A percentile compares a stretch with the other conserved stretches of the same genome.
Conservation (phyloP, 1,139 yeast genomes). For the Lodderomyces margitis region DNA sequence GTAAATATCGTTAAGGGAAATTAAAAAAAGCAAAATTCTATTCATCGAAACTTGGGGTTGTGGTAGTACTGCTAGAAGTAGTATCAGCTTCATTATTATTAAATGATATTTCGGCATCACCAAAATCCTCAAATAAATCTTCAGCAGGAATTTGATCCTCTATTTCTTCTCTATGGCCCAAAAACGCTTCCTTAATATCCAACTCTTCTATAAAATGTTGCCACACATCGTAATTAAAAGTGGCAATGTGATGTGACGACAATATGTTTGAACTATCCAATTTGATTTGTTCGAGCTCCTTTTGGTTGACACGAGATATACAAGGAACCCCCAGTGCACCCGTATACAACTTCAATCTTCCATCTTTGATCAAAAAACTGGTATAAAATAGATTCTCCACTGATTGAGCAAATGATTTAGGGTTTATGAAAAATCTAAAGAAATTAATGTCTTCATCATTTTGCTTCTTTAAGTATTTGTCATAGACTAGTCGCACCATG, state of each 20-base stretch:
- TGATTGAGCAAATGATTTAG: slow-evolving; percentile 71
- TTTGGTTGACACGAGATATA: slow-evolving; percentile 20
- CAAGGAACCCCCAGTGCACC: slow-evolving; percentile 43
- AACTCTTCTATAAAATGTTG: slow-evolving; percentile 45
- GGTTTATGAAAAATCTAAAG: slow-evolving; percentile 69
- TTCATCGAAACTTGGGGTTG: slow-evolving; percentile 1
- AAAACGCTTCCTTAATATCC: slow-evolving; percentile 52
- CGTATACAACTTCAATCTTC: slow-evolving; percentile 50
- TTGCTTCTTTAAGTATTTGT: slow-evolving; percentile 30
- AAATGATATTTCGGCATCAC: not conserved
- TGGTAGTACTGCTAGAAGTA: not conserved
- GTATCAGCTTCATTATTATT: not conserved
- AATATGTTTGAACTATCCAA: slow-evolving; percentile 13
- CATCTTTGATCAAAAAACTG: slow-evolving; percentile 77
- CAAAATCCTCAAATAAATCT: slow-evolving; percentile 13
- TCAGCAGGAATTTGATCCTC: slow-evolving; percentile 30
- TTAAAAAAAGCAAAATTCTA: not conserved
- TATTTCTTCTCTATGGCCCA: slow-evolving; percentile 42
- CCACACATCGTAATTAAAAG: slow-evolving; percentile 70
- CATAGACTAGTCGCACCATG: slow-evolving; percentile 53
- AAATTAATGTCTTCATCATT: slow-evolving; percentile 48
- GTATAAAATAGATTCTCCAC: slow-evolving; percentile 82
- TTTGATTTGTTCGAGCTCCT: slow-evolving; percentile 15
- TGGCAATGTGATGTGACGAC: slow-evolving; percentile 55
- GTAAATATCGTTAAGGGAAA: not conserved